Evolutionary conservation across 78 protist genomes (phyloP), one percentile per base, ranked within the genome.

Genomic region (Dictyostelium brefeldianum): DNA sequence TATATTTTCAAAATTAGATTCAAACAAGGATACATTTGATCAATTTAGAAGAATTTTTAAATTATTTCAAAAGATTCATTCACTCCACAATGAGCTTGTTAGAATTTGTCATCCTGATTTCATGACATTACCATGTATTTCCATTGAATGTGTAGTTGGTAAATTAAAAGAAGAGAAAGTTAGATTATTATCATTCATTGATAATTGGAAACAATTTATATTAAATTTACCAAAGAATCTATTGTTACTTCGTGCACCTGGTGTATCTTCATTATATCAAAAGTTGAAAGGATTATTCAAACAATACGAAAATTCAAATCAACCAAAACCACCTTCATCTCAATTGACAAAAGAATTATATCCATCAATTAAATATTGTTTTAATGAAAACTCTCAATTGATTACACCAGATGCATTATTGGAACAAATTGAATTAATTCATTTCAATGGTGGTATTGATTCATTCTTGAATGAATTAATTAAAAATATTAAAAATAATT

Each of bases 281-380:
- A 15, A 48, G 20, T 29, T 82, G n/a, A 46, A 65, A 69, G 31
- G 5, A 50, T 12, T 11, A 36, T 54, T 41, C 62, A 54, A 36
- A 62, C 31, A 57, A 57, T 12, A 57, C 8, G 15, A 57, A 57
- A n/a, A n/a, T n/a, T n/a, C 64, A 56, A 56, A 17, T 18, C 22
- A 20, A 56, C 27, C 4, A 56, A 17, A 17, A 25, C 48, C 25
- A 65, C 14, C 25, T 25, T 18, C 27, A 65, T 1, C 14, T 27
- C 36, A 64, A 64, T 2, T 27, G 9, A 36, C 25, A 47, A 12
- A 15, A 48, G 46, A 43, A n/a, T 25, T 48, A 25, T 75, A 22
- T 41, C 81, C 81, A 75, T 75, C 27, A 17, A 31, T 75, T 25
- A 75, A 75, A 75, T 75, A 75, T 48, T 75, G 81, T 75, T 41